Evolutionary conservation across 2,329 filamentous ascomycete genomes (phyloP).

Genomic region (Thelonectria blattea): DNA sequence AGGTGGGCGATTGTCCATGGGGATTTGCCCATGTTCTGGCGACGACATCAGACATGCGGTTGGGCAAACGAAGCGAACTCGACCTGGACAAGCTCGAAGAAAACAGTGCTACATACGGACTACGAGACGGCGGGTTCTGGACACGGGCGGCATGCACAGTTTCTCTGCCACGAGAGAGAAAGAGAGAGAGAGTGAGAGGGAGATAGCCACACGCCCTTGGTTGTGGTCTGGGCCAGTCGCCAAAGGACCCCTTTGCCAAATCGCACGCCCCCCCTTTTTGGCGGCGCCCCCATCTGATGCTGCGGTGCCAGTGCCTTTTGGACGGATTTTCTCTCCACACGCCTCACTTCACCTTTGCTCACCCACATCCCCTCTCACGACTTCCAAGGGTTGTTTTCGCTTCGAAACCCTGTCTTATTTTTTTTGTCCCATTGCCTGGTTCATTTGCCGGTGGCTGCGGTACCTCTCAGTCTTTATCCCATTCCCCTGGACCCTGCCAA

Average conservation of each 20-base stretch:
- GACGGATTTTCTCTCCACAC: conserved; percentile 18
- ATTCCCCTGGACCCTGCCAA: conserved; percentile 31
- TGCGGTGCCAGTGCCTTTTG: conserved; percentile 21
- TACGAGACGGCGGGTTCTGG: conserved; percentile 21
- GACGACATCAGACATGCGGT: neutral
- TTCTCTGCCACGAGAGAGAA: conserved; percentile 21
- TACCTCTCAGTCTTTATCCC: conserved; percentile 27
- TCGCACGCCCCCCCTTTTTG: conserved; percentile 19
- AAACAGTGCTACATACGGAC: neutral
- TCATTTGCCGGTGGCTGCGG: conserved; percentile 35
- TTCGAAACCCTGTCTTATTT: conserved; percentile 28
- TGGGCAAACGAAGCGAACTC: neutral
- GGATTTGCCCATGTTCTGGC: conserved; percentile 1
- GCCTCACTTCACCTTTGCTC: conserved; percentile 22
- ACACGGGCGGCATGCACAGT: no score
- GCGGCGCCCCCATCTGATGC: conserved; percentile 29
- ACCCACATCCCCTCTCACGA: conserved; percentile 26
- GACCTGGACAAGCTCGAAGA: conserved; percentile 9
- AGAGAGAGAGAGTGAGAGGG: no score
- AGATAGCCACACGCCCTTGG: conserved; percentile 24
- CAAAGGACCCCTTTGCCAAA: conserved; percentile 21
- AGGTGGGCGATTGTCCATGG: conserved; percentile 5
- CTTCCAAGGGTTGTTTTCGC: conserved; percentile 24
- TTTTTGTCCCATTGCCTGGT: conserved; percentile 25
- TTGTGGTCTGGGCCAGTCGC: conserved; percentile 22